Conservation (phyloP, 164 flowering plant genomes). For the Tetracentron sinense region DNA sequence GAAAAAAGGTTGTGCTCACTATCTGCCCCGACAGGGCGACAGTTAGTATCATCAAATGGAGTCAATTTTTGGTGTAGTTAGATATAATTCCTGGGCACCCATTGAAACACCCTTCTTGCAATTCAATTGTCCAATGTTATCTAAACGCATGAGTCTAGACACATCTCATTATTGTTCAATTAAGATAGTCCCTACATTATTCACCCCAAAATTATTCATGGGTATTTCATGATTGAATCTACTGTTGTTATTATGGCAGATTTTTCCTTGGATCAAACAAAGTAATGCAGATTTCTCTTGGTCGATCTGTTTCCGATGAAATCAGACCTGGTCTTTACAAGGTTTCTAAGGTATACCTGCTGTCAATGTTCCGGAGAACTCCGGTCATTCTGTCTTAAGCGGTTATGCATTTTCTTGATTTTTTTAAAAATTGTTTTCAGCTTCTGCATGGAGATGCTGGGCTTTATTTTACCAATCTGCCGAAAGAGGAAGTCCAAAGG, state of each 20-base stretch:
- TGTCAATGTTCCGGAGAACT: not conserved
- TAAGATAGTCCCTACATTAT: not conserved
- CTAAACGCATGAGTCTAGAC: not conserved
- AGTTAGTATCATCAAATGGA: not conserved
- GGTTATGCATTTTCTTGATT: not conserved
- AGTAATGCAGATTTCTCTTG: slow-evolving; percentile 85
- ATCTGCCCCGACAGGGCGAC: too few relatives aligned
- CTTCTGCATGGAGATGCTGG: slow-evolving; percentile 66
- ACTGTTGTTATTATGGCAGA: slow-evolving; percentile 29
- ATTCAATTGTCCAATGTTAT: too few relatives aligned
- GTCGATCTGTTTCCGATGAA: slow-evolving; percentile 84
- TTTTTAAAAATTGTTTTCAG: slow-evolving; percentile 6
- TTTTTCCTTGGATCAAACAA: slow-evolving; percentile 93
- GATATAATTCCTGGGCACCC: too few relatives aligned
- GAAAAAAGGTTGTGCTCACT: too few relatives aligned
- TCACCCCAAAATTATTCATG: not conserved
- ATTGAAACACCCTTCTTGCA: too few relatives aligned
- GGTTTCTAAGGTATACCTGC: slow-evolving; percentile 60
- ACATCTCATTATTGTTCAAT: not conserved
- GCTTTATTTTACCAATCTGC: slow-evolving; percentile 58
- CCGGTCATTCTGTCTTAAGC: not conserved
- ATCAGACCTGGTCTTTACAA: slow-evolving; percentile 57
- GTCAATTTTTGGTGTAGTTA: too few relatives aligned
- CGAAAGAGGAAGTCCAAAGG: slow-evolving; percentile 76
- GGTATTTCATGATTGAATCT: not conserved